Conservation (phyloP, 2,329 filamentous ascomycete genomes). For the Penicillium expansum region DNA sequence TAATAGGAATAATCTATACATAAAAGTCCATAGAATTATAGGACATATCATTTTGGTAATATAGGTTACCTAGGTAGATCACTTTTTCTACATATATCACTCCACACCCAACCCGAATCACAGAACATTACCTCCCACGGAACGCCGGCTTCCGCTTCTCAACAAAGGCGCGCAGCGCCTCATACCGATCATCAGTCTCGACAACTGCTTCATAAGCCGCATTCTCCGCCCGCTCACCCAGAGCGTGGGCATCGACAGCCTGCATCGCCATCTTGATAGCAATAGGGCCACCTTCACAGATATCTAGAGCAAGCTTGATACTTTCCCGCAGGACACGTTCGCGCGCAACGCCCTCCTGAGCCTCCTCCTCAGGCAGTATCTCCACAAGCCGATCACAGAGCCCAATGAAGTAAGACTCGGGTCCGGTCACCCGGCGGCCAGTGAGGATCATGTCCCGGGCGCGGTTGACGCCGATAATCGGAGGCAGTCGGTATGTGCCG, state of each 20-base stretch:
- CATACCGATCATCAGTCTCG: conserved; percentile 77
- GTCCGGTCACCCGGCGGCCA: conserved; percentile 74
- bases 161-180: conserved; percentile 81
- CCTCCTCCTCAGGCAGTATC: conserved; percentile 56
- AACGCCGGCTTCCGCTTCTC: conserved; percentile 72
- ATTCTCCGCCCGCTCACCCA: conserved; percentile 75
- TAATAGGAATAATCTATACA: background rate
- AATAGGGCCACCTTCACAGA: conserved; percentile 85
- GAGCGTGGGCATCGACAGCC: conserved; percentile 67
- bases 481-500: conserved; percentile 82
- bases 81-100: background rate
- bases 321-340: conserved; percentile 71
- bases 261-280: conserved; percentile 75
- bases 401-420: conserved; percentile 89
- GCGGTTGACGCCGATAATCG: conserved; percentile 72
- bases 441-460: conserved; percentile 91
- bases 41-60: background rate
- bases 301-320: conserved; percentile 74
- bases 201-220: conserved; percentile 81
- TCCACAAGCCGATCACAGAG: conserved; percentile 89
- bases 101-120: background rate
- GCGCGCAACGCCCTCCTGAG: conserved; percentile 58
- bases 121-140: conserved; percentile 50
- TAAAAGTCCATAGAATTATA: background rate
- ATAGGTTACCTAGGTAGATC: background rate